phyloP scores from a whole-genome alignment of 2,329 filamentous ascomycete genomes.

The Cercospora sp. region DNA sequence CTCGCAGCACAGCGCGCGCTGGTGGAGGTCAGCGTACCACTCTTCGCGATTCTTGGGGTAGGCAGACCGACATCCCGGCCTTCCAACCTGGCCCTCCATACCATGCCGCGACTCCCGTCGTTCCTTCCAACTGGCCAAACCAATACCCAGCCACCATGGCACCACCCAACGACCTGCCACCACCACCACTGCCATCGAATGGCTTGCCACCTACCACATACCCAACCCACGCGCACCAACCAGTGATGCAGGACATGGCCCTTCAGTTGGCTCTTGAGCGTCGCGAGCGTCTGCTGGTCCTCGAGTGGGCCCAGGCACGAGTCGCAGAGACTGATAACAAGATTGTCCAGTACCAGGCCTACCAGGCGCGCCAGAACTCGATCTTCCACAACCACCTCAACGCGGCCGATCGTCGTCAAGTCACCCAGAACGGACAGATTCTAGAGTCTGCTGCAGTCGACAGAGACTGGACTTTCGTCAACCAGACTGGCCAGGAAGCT shows the following conservation, averaged over 20 bases:
- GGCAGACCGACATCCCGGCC: not conserved
- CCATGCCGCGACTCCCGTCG: not conserved
- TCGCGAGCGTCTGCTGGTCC: not conserved
- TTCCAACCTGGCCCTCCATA: not conserved
- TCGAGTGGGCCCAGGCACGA: not conserved
- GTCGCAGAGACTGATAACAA: not conserved
- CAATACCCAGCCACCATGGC: not conserved
- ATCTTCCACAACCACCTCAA: not conserved
- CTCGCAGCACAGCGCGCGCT: not conserved
- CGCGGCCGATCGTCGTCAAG: not conserved
- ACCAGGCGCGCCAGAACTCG: not conserved
- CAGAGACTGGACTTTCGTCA: not conserved
- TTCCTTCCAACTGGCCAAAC: not conserved
- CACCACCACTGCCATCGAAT: not conserved
- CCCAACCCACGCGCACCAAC: not conserved
- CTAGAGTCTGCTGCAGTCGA: not conserved
- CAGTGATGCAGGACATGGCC: not conserved
- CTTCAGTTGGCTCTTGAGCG: not conserved
- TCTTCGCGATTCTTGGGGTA: not conserved
- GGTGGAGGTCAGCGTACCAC: not conserved
- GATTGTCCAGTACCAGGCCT: not conserved
- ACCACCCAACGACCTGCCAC: not conserved
- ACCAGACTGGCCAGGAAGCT: conserved; percentile 1
- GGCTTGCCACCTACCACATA: not conserved
- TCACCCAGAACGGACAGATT: not conserved